Percentiles rank a stretch among this genome's conserved stretches.
Conservation (phyloP, 2,329 filamentous ascomycete genomes). For the Paraphoma chrysanthemicola region DNA sequence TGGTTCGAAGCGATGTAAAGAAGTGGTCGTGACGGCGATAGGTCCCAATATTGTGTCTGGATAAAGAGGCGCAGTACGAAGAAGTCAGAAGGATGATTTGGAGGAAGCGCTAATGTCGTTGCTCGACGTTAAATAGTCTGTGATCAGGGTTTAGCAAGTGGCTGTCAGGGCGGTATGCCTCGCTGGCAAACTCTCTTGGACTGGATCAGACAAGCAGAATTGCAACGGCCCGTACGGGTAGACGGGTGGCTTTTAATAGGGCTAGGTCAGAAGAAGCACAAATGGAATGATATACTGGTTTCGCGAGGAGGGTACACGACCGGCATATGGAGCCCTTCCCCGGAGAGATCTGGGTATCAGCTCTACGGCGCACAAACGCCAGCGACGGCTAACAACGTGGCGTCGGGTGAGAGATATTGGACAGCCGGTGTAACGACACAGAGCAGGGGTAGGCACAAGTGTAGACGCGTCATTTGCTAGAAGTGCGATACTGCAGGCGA, state of each 20-base stretch:
- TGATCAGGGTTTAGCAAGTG: conserved; percentile 16
- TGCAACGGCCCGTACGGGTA: conserved; percentile 45
- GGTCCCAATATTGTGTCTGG: not conserved
- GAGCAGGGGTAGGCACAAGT: conserved; percentile 20
- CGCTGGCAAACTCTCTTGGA: conserved; percentile 33
- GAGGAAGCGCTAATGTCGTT: conserved; percentile 26
- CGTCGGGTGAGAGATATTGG: conserved; percentile 20
- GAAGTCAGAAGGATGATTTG: conserved; percentile 15
- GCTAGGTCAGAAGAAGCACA: conserved; percentile 27
- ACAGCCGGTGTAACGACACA: conserved; percentile 23
- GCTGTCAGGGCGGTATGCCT: conserved; percentile 26
- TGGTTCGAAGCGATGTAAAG: not conserved
- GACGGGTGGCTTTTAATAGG: conserved; percentile 38
- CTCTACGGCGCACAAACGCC: conserved; percentile 19
- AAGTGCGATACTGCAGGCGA: conserved; percentile 21
- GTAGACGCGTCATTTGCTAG: conserved; percentile 16
- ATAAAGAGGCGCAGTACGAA: not conserved
- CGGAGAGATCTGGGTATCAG: conserved; percentile 14
- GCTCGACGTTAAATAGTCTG: conserved; percentile 37
- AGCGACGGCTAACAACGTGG: conserved; percentile 38
- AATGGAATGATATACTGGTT: conserved; percentile 35
- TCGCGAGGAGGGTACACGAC: conserved; percentile 25
- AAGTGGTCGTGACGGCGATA: not conserved
- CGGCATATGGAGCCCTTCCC: conserved; percentile 21
- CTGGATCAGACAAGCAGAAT: conserved; percentile 36